Conservation (phyloP, 208 protist genomes). For the Leishmania turanica region DNA sequence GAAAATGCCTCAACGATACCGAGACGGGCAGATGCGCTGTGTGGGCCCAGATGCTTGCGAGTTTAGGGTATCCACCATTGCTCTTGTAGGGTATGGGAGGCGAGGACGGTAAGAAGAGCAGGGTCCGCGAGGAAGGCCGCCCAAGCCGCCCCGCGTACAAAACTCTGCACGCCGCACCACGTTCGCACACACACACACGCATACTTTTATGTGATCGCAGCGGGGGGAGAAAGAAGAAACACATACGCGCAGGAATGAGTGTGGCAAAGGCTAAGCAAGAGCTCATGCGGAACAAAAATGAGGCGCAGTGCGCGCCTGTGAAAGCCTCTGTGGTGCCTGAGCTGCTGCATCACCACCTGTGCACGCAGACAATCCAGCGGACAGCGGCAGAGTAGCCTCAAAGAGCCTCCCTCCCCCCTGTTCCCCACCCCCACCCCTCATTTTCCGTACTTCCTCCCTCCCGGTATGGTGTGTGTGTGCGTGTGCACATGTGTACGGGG, state of each 20-base stretch:
- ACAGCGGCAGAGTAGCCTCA: not conserved
- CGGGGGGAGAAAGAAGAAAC: constrained; percentile 1
- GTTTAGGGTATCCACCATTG: not conserved
- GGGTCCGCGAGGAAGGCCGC: not conserved
- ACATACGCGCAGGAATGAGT: not conserved
- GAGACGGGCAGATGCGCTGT: not conserved
- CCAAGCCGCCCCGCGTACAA: not conserved
- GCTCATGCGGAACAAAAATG: not conserved
- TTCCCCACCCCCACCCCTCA: not conserved
- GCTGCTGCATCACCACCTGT: not conserved
- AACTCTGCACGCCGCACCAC: not conserved
- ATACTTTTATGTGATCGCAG: not conserved
- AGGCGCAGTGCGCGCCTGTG: not conserved
- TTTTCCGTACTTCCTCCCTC: not conserved
- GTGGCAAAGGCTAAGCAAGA: not conserved
- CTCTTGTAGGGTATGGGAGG: not conserved
- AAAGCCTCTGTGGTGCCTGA: not conserved
- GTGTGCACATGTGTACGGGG: not conserved
- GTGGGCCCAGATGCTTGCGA: not conserved
- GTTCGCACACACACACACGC: not conserved
- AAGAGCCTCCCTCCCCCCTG: not conserved
- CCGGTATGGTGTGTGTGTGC: not conserved
- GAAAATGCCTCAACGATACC: too few relatives aligned
- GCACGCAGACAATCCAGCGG: not conserved
- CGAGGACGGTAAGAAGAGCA: too few relatives aligned